Percentiles rank a stretch among this genome's conserved stretches.
These are phyloP conservation scores for Chaetomium cochliodes DNA, from an alignment of 495 filamentous ascomycete genomes.

Conservation along the genomic window DNA sequence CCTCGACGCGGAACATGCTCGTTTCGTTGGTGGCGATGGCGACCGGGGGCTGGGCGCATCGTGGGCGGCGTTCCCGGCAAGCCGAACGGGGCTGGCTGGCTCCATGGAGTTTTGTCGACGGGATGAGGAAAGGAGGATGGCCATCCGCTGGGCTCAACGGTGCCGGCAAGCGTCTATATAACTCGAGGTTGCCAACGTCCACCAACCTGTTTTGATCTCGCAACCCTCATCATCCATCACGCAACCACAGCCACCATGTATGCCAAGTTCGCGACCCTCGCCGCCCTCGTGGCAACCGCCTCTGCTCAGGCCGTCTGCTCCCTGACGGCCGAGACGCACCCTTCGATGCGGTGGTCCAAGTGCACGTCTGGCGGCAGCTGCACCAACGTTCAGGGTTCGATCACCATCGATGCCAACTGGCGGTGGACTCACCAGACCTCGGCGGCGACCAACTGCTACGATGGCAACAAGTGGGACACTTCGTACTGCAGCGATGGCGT, in stretches of 20 bases:
- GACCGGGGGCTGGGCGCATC: conserved; percentile 1
- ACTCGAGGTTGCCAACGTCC: conserved; percentile 17
- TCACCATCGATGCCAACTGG: conserved; percentile 55
- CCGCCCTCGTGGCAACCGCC: conserved; percentile 46
- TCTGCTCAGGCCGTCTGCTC: conserved; percentile 58
- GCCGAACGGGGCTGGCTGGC: conserved; percentile 14
- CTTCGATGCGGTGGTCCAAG: conserved; percentile 56
- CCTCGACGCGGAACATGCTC: conserved; percentile 10
- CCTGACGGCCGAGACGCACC: conserved; percentile 56
- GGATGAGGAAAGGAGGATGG: background rate
- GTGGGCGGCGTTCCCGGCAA: conserved; percentile 23
- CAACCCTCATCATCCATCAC: conserved; percentile 30
- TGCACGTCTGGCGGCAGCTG: conserved; percentile 55
- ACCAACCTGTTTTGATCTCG: conserved; percentile 19
- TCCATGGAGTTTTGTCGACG: conserved; percentile 13
- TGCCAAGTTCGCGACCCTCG: conserved; percentile 38
- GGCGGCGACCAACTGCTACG: conserved; percentile 50
- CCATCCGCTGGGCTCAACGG: background rate
- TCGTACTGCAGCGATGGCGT: conserved; percentile 39
- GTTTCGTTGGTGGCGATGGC: conserved; percentile 14
- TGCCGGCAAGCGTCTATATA: conserved; percentile 29
- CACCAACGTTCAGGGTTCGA: conserved; percentile 39
- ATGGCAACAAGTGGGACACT: conserved; percentile 49
- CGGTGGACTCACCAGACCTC: conserved; percentile 47
- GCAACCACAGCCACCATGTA: conserved; percentile 31